Conservation (phyloP, 1,284 basidiomycete genomes). For the Ustilago curta region DNA sequence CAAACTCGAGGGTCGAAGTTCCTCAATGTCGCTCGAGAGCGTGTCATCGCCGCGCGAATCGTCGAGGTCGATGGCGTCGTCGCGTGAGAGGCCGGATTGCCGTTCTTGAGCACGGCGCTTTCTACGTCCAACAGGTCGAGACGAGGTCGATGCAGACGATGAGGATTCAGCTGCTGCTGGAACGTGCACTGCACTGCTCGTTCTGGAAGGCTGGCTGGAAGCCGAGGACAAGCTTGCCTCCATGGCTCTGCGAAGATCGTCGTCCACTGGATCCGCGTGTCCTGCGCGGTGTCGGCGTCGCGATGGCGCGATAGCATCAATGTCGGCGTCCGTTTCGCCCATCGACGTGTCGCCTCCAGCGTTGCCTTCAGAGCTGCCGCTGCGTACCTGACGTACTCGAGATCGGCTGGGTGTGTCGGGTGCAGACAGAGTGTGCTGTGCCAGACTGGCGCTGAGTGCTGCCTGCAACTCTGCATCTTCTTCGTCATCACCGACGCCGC, state of each 20-base stretch:
- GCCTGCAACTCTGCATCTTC: slow-evolving; percentile 59
- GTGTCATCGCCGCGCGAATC: slow-evolving; percentile 28
- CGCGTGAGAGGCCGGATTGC: slow-evolving; percentile 38
- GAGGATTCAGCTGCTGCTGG: slow-evolving; percentile 9
- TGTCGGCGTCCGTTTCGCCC: slow-evolving; percentile 58
- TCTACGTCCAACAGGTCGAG: slow-evolving; percentile 30
- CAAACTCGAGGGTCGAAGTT: slow-evolving; percentile 19
- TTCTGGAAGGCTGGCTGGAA: slow-evolving; percentile 14
- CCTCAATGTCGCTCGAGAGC: slow-evolving; percentile 33
- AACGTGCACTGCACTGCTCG: slow-evolving; percentile 19
- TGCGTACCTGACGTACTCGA: slow-evolving; percentile 35
- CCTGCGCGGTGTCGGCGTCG: slow-evolving; percentile 31
- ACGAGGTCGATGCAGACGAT: slow-evolving; percentile 17
- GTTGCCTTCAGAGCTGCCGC: slow-evolving; percentile 21
- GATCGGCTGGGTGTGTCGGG: slow-evolving; percentile 36
- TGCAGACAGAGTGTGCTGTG: slow-evolving; percentile 12
- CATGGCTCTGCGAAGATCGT: slow-evolving; percentile 51
- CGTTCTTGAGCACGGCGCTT: slow-evolving; percentile 46
- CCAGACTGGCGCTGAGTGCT: slow-evolving; percentile 58
- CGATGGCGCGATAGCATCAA: slow-evolving; percentile 62
- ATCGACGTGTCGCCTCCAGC: slow-evolving; percentile 14
- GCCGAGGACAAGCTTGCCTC: slow-evolving; percentile 37
- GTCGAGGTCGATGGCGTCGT: slow-evolving; percentile 49
- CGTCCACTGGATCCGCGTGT: slow-evolving; percentile 32
- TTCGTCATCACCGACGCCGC: slow-evolving; percentile 15